phyloP scores from a whole-genome alignment of 805 yeast species.

The Cyberlindnera japonica region DNA sequence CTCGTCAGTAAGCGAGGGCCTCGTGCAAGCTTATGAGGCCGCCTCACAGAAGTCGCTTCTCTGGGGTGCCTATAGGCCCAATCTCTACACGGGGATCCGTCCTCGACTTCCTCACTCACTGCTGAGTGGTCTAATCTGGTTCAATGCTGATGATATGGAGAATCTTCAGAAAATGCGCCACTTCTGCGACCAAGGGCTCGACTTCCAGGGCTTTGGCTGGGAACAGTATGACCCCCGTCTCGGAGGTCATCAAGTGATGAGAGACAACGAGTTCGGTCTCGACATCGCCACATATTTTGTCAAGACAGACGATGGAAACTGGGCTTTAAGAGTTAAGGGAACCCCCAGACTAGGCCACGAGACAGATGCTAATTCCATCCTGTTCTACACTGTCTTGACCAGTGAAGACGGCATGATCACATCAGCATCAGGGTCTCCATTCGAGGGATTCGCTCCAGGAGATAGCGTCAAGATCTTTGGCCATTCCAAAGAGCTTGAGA shows the following conservation, averaged over 20 bases:
- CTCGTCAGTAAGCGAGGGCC: not conserved
- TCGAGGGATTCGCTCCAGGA: slow-evolving; percentile 28
- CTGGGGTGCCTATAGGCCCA: slow-evolving; percentile 95
- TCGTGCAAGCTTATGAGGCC: slow-evolving; percentile 26
- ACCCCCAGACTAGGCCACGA: slow-evolving; percentile 50
- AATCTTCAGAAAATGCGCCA: slow-evolving; percentile 64
- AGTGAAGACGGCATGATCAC: slow-evolving; percentile 46
- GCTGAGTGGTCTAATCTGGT: slow-evolving; percentile 85
- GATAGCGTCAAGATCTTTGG: slow-evolving; percentile 47
- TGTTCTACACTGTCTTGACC: slow-evolving; percentile 78
- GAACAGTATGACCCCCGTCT: slow-evolving; percentile 76
- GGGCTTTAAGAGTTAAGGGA: slow-evolving; percentile 78
- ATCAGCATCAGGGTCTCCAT: slow-evolving; percentile 33
- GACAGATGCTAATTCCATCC: slow-evolving; percentile 54
- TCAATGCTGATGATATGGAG: slow-evolving; percentile 53
- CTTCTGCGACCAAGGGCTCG: slow-evolving; percentile 68
- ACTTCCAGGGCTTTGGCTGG: slow-evolving; percentile 79
- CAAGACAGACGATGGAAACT: slow-evolving; percentile 66
- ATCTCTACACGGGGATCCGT: slow-evolving; percentile 78
- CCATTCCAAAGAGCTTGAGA: slow-evolving; percentile 58
- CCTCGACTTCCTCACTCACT: slow-evolving; percentile 78
- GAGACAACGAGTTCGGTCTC: slow-evolving; percentile 61
- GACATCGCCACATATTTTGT: slow-evolving; percentile 69
- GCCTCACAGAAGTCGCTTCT: slow-evolving; percentile 49
- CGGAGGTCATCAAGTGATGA: slow-evolving; percentile 79